Conservation (phyloP, 192 early-diverging fungal species). For the Oehlia diaphana region DNA sequence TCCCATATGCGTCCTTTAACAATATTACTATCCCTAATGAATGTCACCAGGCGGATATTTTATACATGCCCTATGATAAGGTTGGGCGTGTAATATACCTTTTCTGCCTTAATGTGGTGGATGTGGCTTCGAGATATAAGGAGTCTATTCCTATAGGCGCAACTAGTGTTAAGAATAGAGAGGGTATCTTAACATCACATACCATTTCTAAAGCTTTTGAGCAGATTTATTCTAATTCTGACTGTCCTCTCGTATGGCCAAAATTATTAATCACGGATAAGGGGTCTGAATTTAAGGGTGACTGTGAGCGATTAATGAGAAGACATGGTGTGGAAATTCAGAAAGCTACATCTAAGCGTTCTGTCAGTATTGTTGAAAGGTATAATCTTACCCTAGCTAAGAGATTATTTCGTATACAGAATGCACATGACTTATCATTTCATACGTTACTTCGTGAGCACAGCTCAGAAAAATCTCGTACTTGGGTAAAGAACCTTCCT, state of each 20-base stretch:
- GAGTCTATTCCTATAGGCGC: not conserved
- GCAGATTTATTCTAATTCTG: too few species aligned
- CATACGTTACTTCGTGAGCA: too few species aligned
- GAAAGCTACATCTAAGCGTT: not conserved
- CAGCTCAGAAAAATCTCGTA: not conserved
- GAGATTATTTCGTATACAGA: not conserved
- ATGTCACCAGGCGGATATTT: not conserved
- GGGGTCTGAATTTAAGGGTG: slow-evolving; percentile 1
- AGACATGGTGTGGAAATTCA: not conserved
- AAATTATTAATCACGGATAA: slow-evolving; percentile 12
- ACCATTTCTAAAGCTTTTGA: too few species aligned
- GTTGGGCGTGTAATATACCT: not conserved
- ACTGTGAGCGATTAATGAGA: not conserved
- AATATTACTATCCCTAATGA: not conserved
- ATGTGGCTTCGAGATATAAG: too few species aligned
- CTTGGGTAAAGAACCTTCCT: not conserved
- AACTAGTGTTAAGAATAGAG: not conserved
- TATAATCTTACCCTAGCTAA: not conserved
- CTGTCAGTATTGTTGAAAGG: slow-evolving; percentile 1
- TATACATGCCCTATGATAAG: not conserved
- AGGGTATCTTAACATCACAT: too few species aligned
- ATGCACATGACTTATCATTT: not conserved
- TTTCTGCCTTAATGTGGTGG: not conserved
- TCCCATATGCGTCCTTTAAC: not conserved
- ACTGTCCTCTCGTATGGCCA: not conserved